phyloP scores from a whole-genome alignment of 441 rosid species.

The Aleurites moluccanus region DNA sequence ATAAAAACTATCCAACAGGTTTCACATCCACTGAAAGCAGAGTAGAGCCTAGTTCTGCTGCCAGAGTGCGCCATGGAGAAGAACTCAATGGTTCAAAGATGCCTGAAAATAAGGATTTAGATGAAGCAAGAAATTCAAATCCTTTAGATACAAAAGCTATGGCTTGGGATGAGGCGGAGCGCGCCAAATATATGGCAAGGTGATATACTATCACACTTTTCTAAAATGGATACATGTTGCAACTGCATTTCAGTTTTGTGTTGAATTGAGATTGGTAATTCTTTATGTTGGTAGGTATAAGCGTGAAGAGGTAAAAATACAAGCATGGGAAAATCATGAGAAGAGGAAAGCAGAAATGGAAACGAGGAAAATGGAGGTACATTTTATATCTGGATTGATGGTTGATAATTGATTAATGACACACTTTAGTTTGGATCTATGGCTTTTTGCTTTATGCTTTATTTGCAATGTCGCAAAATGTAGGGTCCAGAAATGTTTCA shows the following conservation, averaged over 20 bases:
- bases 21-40: conserved; percentile 22
- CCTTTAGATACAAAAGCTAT: conserved; percentile 65
- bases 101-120: conserved; percentile 26
- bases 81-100: conserved; percentile 25
- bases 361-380: conserved; percentile 87
- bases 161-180: conserved; percentile 96
- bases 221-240: neutral
- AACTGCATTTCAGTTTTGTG: neutral
- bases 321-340: conserved; percentile 87
- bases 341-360: conserved; percentile 86
- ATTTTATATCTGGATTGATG: conserved; percentile 16
- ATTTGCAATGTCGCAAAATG: neutral
- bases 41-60: conserved; percentile 29
- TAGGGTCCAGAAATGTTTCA: conserved; percentile 15
- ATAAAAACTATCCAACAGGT: conserved; percentile 31
- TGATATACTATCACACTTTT: conserved; percentile 22
- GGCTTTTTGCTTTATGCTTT: conserved; percentile 9
- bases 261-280: neutral
- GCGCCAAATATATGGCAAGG: conserved; percentile 91
- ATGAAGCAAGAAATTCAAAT: conserved; percentile 44
- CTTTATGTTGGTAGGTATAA: conserved; percentile 50
- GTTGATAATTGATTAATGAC: neutral
- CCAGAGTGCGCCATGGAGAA: conserved; percentile 31
- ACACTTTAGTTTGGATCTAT: conserved; percentile 9
- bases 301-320: conserved; percentile 85